Conservation (phyloP, 345 rosid species). For the Mercurialis annua region DNA sequence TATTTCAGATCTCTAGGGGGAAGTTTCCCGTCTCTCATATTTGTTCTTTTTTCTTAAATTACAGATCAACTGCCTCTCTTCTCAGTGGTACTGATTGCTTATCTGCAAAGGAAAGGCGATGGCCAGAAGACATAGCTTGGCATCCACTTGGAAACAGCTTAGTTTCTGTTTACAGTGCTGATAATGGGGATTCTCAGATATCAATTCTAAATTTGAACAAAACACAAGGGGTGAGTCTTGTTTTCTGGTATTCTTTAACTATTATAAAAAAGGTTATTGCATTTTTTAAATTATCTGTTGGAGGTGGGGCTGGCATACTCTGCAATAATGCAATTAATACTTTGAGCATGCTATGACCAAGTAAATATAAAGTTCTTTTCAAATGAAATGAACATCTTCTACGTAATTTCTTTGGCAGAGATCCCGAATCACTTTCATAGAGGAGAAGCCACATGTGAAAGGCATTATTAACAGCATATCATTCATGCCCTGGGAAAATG, state of each 20-base stretch:
- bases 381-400: background rate
- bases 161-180: slow-evolving; percentile 65
- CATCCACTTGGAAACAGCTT: slow-evolving; percentile 78
- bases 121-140: slow-evolving; percentile 98
- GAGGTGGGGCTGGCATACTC: slow-evolving; percentile 4
- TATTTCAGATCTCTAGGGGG: slow-evolving; percentile 2
- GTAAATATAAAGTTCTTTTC: background rate
- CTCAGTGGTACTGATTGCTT: slow-evolving; percentile 62
- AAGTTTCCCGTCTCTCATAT: background rate
- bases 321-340: background rate
- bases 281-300: too few relatives aligned
- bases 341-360: slow-evolving; percentile 4
- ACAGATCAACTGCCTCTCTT: slow-evolving; percentile 71
- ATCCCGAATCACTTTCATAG: slow-evolving; percentile 57
- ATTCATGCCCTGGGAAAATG: slow-evolving; percentile 79
- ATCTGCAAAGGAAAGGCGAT: slow-evolving; percentile 68
- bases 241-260: too few relatives aligned
- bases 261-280: too few relatives aligned
- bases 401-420: slow-evolving; percentile 35
- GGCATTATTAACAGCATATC: slow-evolving; percentile 75
- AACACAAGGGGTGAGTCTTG: slow-evolving; percentile 56
- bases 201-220: slow-evolving; percentile 67
- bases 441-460: slow-evolving; percentile 76
- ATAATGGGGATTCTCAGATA: slow-evolving; percentile 80
- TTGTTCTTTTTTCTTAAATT: slow-evolving; percentile 13